Evolutionary conservation across 768 basidiomycete species (phyloP).

Genomic region (Mycena capillaripes): DNA sequence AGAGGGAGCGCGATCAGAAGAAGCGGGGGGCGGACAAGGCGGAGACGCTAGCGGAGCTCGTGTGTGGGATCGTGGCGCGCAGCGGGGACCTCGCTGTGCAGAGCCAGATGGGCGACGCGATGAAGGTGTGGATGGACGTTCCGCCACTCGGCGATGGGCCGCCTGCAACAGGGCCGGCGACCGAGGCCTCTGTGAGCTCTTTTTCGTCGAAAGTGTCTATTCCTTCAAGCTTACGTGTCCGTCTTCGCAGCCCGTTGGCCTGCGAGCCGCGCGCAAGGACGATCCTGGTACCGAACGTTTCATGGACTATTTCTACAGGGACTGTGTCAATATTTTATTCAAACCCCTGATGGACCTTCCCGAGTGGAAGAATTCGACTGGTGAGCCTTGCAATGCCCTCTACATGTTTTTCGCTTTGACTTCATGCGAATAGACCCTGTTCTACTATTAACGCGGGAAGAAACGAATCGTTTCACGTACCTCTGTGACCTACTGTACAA

Average conservation of each 20-base stretch:
- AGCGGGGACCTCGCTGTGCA: conserved; percentile 90
- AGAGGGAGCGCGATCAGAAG: conserved; percentile 70
- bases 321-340: conserved; percentile 82
- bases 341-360: conserved; percentile 83
- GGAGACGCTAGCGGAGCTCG: conserved; percentile 81
- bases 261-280: conserved; percentile 73
- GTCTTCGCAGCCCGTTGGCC: conserved; percentile 51
- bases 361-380: conserved; percentile 68
- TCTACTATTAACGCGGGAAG: conserved; percentile 75
- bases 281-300: conserved; percentile 91
- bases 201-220: conserved; percentile 17
- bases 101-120: conserved; percentile 90
- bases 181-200: conserved; percentile 46
- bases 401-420: conserved; percentile 9
- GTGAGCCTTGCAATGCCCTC: conserved; percentile 38
- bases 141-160: conserved; percentile 58
- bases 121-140: conserved; percentile 87
- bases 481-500: conserved; percentile 93
- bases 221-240: conserved; percentile 33
- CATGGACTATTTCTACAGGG: conserved; percentile 94
- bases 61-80: conserved; percentile 82
- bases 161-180: conserved; percentile 47
- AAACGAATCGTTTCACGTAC: conserved; percentile 87
- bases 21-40: conserved; percentile 73
- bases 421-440: conserved; percentile 57